These are phyloP conservation scores for Nemania sp. DNA, from an alignment of 2,329 filamentous ascomycete species.

Conservation along the genomic window DNA sequence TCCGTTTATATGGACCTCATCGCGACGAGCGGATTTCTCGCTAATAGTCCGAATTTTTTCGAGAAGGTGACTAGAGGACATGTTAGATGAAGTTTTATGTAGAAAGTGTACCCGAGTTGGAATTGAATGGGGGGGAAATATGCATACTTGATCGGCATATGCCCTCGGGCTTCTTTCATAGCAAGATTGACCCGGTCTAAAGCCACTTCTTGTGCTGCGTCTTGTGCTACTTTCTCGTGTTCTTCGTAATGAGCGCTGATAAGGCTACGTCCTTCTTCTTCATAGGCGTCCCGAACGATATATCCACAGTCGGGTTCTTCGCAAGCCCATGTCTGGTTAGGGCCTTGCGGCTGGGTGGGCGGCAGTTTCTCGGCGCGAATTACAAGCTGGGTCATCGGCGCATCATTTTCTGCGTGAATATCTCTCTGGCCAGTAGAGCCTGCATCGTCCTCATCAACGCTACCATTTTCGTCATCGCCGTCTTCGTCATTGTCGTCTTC, in stretches of 20 bases:
- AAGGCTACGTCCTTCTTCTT: constrained; percentile 55
- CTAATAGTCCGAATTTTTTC: constrained; percentile 56
- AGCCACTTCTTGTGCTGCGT: constrained; percentile 41
- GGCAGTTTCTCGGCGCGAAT: constrained; percentile 55
- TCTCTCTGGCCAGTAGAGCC: constrained; percentile 39
- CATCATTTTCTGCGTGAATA: constrained; percentile 30
- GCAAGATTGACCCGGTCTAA: constrained; percentile 53
- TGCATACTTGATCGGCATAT: constrained; percentile 60
- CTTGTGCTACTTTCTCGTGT: constrained; percentile 60
- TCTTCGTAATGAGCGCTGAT: constrained; percentile 64
- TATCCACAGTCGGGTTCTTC: constrained; percentile 65
- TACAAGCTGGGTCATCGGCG: constrained; percentile 41
- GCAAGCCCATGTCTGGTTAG: constrained; percentile 68
- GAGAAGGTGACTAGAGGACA: constrained; percentile 52
- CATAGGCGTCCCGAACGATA: constrained; percentile 64
- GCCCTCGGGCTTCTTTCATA: constrained; percentile 59
- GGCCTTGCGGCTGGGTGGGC: constrained; percentile 54
- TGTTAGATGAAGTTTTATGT: constrained; percentile 17
- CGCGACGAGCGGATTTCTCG: constrained; percentile 42
- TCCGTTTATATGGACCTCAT: constrained; percentile 40
- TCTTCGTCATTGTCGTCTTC: constrained; percentile 31
- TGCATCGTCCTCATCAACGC: constrained; percentile 21
- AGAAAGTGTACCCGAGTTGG: constrained; percentile 33
- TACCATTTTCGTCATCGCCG: constrained; percentile 29
- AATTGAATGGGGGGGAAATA: constrained; percentile 42